These are phyloP conservation scores for Erucastrum elatum DNA, from an alignment of 345 rosid species.

Conservation along the genomic window DNA sequence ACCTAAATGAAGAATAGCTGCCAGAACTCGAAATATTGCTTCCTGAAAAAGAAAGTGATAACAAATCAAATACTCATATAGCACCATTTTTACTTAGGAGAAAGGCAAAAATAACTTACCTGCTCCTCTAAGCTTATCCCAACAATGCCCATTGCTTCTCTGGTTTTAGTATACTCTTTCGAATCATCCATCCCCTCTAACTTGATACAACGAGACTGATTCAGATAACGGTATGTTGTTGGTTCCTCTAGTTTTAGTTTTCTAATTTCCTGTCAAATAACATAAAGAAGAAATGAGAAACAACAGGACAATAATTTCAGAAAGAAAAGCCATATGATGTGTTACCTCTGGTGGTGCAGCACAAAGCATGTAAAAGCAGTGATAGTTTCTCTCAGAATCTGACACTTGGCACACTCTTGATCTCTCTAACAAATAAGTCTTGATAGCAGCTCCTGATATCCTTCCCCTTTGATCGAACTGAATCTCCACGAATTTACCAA, in stretches of 20 bases:
- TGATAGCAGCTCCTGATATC: conserved; percentile 95
- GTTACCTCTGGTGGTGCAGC: conserved; percentile 87
- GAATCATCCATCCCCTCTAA: conserved; percentile 83
- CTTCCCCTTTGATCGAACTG: conserved; percentile 82
- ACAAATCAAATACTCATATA: conserved; percentile 2
- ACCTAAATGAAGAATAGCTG: conserved; percentile 95
- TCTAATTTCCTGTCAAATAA: conserved; percentile 56
- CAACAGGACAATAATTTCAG: neutral
- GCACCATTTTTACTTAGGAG: neutral
- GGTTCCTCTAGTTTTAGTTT: conserved; percentile 69
- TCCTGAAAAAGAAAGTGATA: conserved; percentile 52
- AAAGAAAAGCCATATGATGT: conserved; percentile 12
- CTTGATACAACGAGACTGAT: conserved; percentile 77
- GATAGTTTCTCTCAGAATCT: conserved; percentile 95
- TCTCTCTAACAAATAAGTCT: conserved; percentile 94
- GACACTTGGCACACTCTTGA: conserved; percentile 98
- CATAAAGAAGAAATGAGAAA: conserved; percentile 6
- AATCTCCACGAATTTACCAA: conserved; percentile 98
- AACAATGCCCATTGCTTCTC: conserved; percentile 89
- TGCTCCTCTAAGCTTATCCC: conserved; percentile 85
- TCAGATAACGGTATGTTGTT: conserved; percentile 76
- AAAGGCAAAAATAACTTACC: conserved; percentile 45
- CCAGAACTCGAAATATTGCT: conserved; percentile 86
- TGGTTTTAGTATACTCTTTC: conserved; percentile 73
- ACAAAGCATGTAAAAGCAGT: conserved; percentile 98